Base-by-base conservation (phyloP, 805 yeast genomes). In the Starmera caribaea region DNA sequence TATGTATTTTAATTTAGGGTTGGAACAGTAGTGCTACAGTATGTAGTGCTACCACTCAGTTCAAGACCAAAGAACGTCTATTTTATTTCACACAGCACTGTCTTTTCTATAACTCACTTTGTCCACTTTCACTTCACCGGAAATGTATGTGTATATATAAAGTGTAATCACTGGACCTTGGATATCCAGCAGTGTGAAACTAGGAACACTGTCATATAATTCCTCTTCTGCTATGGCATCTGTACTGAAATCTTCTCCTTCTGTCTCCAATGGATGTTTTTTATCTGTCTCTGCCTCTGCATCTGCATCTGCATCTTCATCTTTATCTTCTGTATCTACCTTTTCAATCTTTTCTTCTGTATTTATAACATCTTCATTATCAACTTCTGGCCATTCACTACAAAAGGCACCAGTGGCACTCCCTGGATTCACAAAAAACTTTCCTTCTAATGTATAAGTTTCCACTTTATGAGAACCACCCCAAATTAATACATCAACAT, bases 361-460 rank as follows among this genome's bases (percentile, higher is more conserved):
- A 35, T 41, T 1, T 17, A 37, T 26, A 35, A 36, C 21, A 35
- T 41, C 11, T 8, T 59, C 62, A 5, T 56, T 68, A 3, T 71
- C 79, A 15, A 72, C 76, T 3, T 68, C 71, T 42, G 79, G 79
- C 62, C 79, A 76, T 51, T 79, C 81, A 28, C 83, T 72, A 34
- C 73, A 71, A 47, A 73, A 76, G 0, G 97, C 96, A 21, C 98
- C 98, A 0, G 97, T 89, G 33, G 95, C 95, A 55, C 95, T 82
- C 0, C 98, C 98, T 0, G 98, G 97, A 57, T 86, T 90, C n/a
- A 92, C 73, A 54, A 92, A 92, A 58, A 89, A 86, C 60, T 85
- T 86, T 16, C 94, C 95, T 47, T 88, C 97, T 42, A 89, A 64
- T 9, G 92, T 84, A 54, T 88, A 90, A 0, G 97, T 96, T 55